A percentile compares a stretch with the other conserved stretches of the same genome.
These are phyloP conservation scores for Tetrahymena borealis DNA, from an alignment of 73 alveolate genomes.

Conservation along the genomic window DNA sequence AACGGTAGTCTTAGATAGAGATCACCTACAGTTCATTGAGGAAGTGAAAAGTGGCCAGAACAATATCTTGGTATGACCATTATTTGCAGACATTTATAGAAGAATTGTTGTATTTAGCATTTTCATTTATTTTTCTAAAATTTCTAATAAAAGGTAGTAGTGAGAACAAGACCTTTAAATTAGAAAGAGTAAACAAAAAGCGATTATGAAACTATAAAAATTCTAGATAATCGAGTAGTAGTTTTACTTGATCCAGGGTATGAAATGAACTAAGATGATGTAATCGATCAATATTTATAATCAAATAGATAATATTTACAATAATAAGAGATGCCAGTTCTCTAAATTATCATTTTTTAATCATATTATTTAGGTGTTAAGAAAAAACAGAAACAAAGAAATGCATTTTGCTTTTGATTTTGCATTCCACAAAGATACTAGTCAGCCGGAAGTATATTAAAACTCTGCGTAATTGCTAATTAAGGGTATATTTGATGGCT, in stretches of 20 bases:
- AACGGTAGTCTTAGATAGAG: conserved; percentile 8
- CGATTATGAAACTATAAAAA: conserved; percentile 36
- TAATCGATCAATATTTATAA: neutral
- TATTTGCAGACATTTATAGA: no score
- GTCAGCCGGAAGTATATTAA: conserved; percentile 78
- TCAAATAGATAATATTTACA: neutral
- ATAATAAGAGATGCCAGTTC: neutral
- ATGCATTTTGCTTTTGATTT: conserved; percentile 94
- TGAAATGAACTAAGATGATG: conserved; percentile 29
- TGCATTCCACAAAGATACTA: conserved; percentile 83
- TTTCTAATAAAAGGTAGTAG: conserved; percentile 24
- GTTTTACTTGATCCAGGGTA: conserved; percentile 45
- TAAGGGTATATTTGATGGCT: conserved; percentile 94
- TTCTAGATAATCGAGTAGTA: conserved; percentile 43
- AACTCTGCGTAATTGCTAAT: conserved; percentile 82
- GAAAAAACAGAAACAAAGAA: conserved; percentile 89
- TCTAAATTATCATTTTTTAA: neutral
- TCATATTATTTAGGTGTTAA: conserved; percentile 44
- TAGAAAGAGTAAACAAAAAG: conserved; percentile 13
- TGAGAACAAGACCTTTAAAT: conserved; percentile 37
- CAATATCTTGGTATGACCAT: conserved; percentile 1
- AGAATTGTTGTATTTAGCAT: no score
- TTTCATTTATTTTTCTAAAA: no score
- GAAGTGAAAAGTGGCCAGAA: conserved; percentile 29
- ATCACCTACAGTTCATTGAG: conserved; percentile 16